A percentile compares a stretch with the other conserved stretches of the same genome.
Conservation (phyloP, 108 stramenopile species). For the Bacterosira constricta region DNA sequence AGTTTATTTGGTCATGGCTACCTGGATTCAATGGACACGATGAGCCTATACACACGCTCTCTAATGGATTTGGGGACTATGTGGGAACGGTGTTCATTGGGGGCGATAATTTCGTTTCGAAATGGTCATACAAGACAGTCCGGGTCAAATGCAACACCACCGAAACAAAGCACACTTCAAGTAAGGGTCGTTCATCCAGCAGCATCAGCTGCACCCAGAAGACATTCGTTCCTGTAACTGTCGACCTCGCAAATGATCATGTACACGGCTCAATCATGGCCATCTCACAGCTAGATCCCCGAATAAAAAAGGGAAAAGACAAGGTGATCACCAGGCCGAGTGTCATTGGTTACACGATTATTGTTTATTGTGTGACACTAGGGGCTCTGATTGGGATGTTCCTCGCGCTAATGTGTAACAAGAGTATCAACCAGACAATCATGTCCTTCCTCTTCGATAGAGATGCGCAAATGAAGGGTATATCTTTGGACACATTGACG, state of each 20-base stretch:
- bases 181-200: constrained; percentile 20
- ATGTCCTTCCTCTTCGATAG: constrained; percentile 61
- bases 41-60: constrained; percentile 87
- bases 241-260: constrained; percentile 60
- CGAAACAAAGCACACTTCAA: constrained; percentile 35
- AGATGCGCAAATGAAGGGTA: constrained; percentile 71
- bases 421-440: constrained; percentile 63
- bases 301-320: constrained; percentile 32
- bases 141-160: constrained; percentile 36
- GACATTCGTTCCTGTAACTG: constrained; percentile 69
- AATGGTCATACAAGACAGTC: constrained; percentile 75
- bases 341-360: constrained; percentile 72
- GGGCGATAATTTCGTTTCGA: constrained; percentile 87
- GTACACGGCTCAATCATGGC: constrained; percentile 87
- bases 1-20: constrained; percentile 95
- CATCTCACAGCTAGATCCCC: constrained; percentile 79
- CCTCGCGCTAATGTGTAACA: constrained; percentile 78
- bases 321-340: constrained; percentile 10
- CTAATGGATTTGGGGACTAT: constrained; percentile 83
- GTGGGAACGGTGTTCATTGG: constrained; percentile 89
- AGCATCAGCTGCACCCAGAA: constrained; percentile 45
- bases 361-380: constrained; percentile 75
- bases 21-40: constrained; percentile 92
- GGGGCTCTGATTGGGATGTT: constrained; percentile 84
- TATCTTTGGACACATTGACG: constrained; percentile 84